Evolutionary conservation across 441 rosid genomes (phyloP).

Genomic region (Erodium trifolium): DNA sequence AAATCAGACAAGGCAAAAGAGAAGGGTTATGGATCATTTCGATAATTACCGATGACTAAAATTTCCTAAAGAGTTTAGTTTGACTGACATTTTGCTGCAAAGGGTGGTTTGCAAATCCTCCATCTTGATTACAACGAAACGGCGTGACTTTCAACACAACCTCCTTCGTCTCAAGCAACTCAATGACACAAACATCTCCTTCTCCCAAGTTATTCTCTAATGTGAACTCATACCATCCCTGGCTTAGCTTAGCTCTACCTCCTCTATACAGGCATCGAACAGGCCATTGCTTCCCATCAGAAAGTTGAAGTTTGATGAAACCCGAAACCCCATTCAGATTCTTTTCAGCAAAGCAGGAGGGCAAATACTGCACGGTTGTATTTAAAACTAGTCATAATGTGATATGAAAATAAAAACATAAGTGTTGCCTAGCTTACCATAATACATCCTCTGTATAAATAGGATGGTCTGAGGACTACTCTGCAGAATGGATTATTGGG

Average conservation of each 20-base stretch:
- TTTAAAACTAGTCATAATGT: background rate
- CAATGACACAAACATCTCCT: slow-evolving; percentile 92
- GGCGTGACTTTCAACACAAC: slow-evolving; percentile 76
- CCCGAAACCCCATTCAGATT: slow-evolving; percentile 80
- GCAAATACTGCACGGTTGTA: slow-evolving; percentile 60
- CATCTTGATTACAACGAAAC: slow-evolving; percentile 48
- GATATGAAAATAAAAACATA: background rate
- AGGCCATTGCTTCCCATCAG: slow-evolving; percentile 85
- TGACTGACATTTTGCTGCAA: no score
- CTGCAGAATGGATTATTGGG: slow-evolving; percentile 91
- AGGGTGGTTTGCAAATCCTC: no score
- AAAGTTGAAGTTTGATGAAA: slow-evolving; percentile 71
- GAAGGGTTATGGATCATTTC: slow-evolving; percentile 19
- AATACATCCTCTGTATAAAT: slow-evolving; percentile 90
- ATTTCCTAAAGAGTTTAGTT: slow-evolving; percentile 8
- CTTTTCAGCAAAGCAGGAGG: slow-evolving; percentile 93
- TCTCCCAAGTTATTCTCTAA: slow-evolving; percentile 84
- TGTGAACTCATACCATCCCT: slow-evolving; percentile 91
- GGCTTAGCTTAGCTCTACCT: slow-evolving; percentile 87
- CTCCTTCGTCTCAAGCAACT: slow-evolving; percentile 65
- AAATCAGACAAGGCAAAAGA: slow-evolving; percentile 17
- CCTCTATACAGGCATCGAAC: slow-evolving; percentile 82
- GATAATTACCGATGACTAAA: slow-evolving; percentile 20
- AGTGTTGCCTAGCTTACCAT: slow-evolving; percentile 48
- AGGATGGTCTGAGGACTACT: slow-evolving; percentile 93